Percentiles rank a stretch among this genome's conserved stretches.
Evolutionary conservation across 805 yeast genomes (phyloP).

Genomic region (Saccharomycopsis fodiens): DNA sequence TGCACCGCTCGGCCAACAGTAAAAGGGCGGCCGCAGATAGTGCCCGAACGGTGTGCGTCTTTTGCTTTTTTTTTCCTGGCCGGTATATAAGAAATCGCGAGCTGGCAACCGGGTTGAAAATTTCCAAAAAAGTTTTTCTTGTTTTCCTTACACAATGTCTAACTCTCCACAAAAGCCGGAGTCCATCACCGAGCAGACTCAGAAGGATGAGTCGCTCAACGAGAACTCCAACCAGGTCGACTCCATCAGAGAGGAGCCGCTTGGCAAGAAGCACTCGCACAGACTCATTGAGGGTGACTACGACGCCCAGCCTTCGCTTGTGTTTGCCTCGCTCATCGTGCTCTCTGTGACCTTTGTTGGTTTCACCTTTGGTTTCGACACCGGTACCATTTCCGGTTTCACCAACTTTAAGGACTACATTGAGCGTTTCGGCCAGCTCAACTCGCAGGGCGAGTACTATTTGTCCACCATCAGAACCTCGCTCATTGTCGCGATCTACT

Average conservation of each 20-base stretch:
- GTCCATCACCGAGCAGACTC: background rate
- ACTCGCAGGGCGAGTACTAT: conserved; percentile 33
- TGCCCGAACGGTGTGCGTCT: background rate
- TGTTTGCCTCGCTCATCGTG: conserved; percentile 10
- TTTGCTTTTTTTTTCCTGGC: background rate
- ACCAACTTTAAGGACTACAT: conserved; percentile 55
- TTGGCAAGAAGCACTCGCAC: background rate
- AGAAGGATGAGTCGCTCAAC: background rate
- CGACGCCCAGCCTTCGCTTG: conserved; percentile 5
- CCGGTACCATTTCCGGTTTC: conserved; percentile 71
- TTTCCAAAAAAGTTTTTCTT: too few relatives aligned
- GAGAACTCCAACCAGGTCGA: background rate
- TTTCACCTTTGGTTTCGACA: conserved; percentile 71
- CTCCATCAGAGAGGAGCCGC: background rate
- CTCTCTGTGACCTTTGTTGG: conserved; percentile 68
- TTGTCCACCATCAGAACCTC: conserved; percentile 44
- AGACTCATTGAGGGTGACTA: background rate
- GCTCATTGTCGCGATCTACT: conserved; percentile 48
- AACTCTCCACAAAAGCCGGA: background rate
- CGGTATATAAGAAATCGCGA: too few relatives aligned
- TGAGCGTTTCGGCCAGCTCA: conserved; percentile 41
- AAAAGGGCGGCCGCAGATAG: background rate
- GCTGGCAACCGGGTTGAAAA: too few relatives aligned
- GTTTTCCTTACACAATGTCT: background rate
- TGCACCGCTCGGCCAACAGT: background rate